phyloP scores from a whole-genome alignment of 2,329 filamentous ascomycete genomes.

The Elsinoe ampelina region DNA sequence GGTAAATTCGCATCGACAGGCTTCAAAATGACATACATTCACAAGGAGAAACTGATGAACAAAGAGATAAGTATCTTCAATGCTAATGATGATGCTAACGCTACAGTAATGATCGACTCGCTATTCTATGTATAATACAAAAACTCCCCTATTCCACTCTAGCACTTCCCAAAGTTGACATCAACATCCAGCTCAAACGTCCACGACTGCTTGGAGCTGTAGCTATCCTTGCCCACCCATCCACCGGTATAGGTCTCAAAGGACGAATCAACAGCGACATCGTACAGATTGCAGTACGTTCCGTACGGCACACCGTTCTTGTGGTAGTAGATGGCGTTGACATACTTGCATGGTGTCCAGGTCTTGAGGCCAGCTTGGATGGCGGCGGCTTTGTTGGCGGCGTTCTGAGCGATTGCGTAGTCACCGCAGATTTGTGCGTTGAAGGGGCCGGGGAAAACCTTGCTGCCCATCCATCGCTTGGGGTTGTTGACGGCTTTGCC shows the following conservation, averaged over 20 bases:
- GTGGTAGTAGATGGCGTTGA: conserved; percentile 25
- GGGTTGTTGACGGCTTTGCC: conserved; percentile 17
- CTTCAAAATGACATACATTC: no score
- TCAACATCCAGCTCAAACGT: conserved; percentile 16
- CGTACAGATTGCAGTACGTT: conserved; percentile 26
- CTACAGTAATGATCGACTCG: neutral
- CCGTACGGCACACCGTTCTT: conserved; percentile 22
- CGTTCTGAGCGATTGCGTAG: conserved; percentile 19
- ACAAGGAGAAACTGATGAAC: no score
- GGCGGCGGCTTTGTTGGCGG: conserved; percentile 19
- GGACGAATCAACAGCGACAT: conserved; percentile 14
- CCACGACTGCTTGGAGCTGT: conserved; percentile 20
- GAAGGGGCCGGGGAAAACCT: conserved; percentile 28
- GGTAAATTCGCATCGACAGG: no score
- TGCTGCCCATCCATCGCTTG: conserved; percentile 20
- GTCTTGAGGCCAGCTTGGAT: conserved; percentile 15
- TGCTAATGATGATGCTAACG: no score
- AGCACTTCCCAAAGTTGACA: conserved; percentile 10
- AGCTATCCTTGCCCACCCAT: conserved; percentile 18
- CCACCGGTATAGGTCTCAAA: conserved; percentile 20
- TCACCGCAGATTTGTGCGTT: conserved; percentile 23
- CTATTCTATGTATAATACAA: conserved; percentile 1
- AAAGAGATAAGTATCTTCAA: no score
- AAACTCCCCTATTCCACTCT: neutral
- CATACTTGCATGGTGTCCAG: conserved; percentile 23